phyloP scores from a whole-genome alignment of 768 basidiomycete species.

The Saitozyma sp. region DNA sequence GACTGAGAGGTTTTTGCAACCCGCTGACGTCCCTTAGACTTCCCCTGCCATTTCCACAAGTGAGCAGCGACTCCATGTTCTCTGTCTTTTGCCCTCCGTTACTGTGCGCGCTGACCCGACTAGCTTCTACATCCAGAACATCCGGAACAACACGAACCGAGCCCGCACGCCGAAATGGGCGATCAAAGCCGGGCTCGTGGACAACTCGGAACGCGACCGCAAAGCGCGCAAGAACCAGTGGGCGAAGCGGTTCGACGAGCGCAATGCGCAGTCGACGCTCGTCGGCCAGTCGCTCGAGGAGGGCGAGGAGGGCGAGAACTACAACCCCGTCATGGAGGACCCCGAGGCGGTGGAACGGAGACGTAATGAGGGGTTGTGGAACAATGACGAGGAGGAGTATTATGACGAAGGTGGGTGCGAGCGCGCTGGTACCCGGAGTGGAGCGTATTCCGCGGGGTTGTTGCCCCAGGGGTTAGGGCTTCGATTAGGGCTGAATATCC shows the following conservation, averaged over 20 bases:
- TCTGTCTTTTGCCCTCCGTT: too few relatives aligned
- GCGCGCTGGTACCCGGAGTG: not conserved
- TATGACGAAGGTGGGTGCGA: conserved; percentile 48
- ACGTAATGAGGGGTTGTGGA: conserved; percentile 48
- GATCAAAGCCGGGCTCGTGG: conserved; percentile 78
- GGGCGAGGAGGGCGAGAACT: conserved; percentile 61
- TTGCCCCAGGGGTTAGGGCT: not conserved
- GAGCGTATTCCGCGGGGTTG: not conserved
- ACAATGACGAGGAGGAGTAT: conserved; percentile 43
- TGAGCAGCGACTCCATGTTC: conserved; percentile 12
- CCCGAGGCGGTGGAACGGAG: conserved; percentile 30
- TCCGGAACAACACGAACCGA: conserved; percentile 92
- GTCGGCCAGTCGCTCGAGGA: conserved; percentile 74
- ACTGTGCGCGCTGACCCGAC: not conserved
- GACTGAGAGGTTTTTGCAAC: not conserved
- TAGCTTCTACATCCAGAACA: conserved; percentile 64
- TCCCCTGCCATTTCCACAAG: conserved; percentile 80
- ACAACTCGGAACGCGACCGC: conserved; percentile 73
- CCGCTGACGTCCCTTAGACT: conserved; percentile 25
- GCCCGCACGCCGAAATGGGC: conserved; percentile 95
- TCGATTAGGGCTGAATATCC: not conserved
- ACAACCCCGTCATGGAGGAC: conserved; percentile 39
- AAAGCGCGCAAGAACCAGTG: conserved; percentile 80
- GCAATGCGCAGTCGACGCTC: conserved; percentile 67
- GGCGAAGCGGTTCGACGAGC: conserved; percentile 82